These are phyloP conservation scores for Dendrobium catenatum DNA, from an alignment of 106 monocot species.

Conservation along the genomic window DNA sequence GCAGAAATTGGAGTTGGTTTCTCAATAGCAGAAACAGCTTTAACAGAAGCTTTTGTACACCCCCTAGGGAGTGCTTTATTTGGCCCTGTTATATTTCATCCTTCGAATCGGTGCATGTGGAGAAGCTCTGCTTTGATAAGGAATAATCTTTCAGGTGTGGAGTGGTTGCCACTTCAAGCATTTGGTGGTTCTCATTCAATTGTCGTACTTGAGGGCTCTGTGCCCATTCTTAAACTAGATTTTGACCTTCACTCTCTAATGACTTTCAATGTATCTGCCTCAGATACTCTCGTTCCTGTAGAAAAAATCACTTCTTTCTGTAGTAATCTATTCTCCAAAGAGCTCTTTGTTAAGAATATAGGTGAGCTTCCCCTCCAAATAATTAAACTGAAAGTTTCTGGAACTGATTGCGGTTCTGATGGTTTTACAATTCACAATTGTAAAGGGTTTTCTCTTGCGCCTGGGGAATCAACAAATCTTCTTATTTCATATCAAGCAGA, in stretches of 20 bases:
- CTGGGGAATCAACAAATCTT: constrained; percentile 50
- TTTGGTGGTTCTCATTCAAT: constrained; percentile 57
- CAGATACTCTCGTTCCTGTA: background rate
- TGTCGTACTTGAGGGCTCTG: constrained; percentile 49
- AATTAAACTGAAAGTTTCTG: constrained; percentile 50
- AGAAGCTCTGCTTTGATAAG: constrained; percentile 72
- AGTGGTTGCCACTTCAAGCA: constrained; percentile 64
- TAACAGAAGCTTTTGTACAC: constrained; percentile 47
- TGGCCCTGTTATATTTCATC: constrained; percentile 70
- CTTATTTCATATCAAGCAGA: constrained; percentile 58
- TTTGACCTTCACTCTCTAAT: constrained; percentile 30
- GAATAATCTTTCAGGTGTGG: constrained; percentile 80
- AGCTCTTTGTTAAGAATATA: constrained; percentile 60
- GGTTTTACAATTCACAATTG: constrained; percentile 57
- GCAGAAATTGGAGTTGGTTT: constrained; percentile 46
- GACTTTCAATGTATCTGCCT: constrained; percentile 37
- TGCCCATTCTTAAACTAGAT: constrained; percentile 49
- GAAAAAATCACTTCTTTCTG: constrained; percentile 32
- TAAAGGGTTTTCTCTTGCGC: constrained; percentile 50
- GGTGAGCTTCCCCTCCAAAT: constrained; percentile 68
- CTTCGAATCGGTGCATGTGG: constrained; percentile 67
- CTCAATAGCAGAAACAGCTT: constrained; percentile 41
- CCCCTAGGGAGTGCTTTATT: constrained; percentile 45
- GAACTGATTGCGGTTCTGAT: constrained; percentile 40
- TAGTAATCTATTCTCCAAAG: constrained; percentile 38